Evolutionary conservation across 2,329 filamentous ascomycete genomes (phyloP), one percentile per base, ranked within the genome.

Genomic region (Harringtonia aguacate): DNA sequence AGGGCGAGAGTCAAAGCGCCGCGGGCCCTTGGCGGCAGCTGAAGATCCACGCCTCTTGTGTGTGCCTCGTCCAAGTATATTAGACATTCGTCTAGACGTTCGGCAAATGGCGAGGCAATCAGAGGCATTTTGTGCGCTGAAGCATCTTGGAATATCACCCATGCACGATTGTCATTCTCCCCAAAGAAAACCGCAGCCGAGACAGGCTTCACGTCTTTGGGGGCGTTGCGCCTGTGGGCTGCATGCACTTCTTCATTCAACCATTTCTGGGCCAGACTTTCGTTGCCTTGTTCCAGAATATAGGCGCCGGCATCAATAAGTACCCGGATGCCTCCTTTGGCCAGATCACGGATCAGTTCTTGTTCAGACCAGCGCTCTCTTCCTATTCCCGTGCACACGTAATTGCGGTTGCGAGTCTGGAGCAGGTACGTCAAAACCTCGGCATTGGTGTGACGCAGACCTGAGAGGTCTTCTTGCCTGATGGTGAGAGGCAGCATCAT

Each of bases 291-390:
- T 51, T 84, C 79, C 0, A 84, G 55, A 14, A 84, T 74, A 14
- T 77, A 72, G 0, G 80, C 79, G 0, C 80, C 80, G 0, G 77
- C 73, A 53, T 84, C 79, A 1, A 84, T 77, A 0, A 84, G 60
- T 0, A 84, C 63, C 0, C 65, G 62, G 13, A 79, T 77, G 0
- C 51, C 38, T 0, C 45, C 48, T 0, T 49, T 36, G 1, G 30
- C 48, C 0, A 81, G 57, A 21, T 58, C 58, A 0, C 44, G 3
- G 0, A 81, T 57, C 0, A 83, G 57, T 0, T 58, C 54, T 0
- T 52, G 15, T 43, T 79, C 76, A 0, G 61, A 61, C 18, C 73
- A 54, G 0, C 67, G 68, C 8, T 57, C 61, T 0, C 37, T 14
- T 4, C 52, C 33, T 3, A 57, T 56, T 6, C 60, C 65, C 21